These are phyloP conservation scores for Anisodus tanguticus DNA, from an alignment of 257 asterid genomes.

Conservation along the genomic window DNA sequence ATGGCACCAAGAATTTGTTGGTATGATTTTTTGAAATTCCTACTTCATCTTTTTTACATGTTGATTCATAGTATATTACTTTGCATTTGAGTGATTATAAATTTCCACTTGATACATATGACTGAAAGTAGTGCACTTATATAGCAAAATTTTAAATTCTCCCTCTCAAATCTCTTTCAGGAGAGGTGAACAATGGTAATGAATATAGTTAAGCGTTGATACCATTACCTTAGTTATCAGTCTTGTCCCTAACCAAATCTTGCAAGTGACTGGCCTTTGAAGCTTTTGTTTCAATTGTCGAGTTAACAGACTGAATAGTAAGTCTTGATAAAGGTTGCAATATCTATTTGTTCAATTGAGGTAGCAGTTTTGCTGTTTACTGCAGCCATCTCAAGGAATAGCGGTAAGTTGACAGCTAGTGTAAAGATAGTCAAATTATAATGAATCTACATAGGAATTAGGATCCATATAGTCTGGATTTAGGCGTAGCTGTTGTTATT, in stretches of 20 bases:
- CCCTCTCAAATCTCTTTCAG: slow-evolving; percentile 13
- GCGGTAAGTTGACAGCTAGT: background rate
- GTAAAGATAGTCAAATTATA: background rate
- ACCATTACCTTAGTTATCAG: background rate
- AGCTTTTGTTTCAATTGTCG: background rate
- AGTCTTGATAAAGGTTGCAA: background rate
- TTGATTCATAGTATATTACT: background rate
- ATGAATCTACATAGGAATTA: background rate
- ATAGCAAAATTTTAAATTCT: background rate
- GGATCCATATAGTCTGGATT: background rate
- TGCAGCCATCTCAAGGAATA: slow-evolving; percentile 17
- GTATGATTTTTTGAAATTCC: slow-evolving; percentile 44
- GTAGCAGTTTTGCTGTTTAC: background rate
- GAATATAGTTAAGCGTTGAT: background rate
- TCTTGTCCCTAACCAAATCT: slow-evolving; percentile 13
- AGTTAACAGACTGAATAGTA: slow-evolving; percentile 16
- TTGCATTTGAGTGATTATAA: background rate
- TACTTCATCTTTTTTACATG: slow-evolving; percentile 28
- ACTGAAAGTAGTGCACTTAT: background rate
- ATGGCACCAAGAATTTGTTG: slow-evolving; percentile 78
- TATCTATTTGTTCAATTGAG: background rate
- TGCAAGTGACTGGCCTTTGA: background rate
- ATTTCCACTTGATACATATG: background rate
- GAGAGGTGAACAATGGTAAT: background rate
- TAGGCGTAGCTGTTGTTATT: slow-evolving; percentile 1